Evolutionary conservation across 805 yeast genomes (phyloP).

Genomic region (Saturnispora quitensis): DNA sequence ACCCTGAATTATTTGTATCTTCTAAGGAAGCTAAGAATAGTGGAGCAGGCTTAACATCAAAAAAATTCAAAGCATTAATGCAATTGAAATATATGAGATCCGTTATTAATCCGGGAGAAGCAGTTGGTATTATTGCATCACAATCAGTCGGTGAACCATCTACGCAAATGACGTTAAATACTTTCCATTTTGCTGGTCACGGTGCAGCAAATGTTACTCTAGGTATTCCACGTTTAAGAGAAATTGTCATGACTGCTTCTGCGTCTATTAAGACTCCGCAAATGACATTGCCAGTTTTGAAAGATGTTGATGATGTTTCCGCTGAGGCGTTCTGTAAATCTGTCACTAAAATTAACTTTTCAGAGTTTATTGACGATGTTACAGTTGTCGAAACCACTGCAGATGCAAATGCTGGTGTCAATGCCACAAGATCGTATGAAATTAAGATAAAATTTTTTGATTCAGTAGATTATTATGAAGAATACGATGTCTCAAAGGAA

Average conservation of each 20-base stretch:
- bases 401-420: constrained; percentile 29
- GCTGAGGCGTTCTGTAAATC: constrained; percentile 93
- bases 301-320: constrained; percentile 71
- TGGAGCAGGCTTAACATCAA: constrained; percentile 46
- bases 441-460: constrained; percentile 71
- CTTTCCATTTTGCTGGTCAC: constrained; percentile 99
- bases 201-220: constrained; percentile 99
- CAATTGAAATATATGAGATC: constrained; percentile 98
- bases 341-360: constrained; percentile 71
- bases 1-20: constrained; percentile 47
- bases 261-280: constrained; percentile 96
- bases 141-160: constrained; percentile 99
- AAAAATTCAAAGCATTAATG: constrained; percentile 93
- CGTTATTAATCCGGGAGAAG: constrained; percentile 90
- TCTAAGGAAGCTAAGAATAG: constrained; percentile 37
- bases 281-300: constrained; percentile 82
- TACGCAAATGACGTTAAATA: constrained; percentile 94
- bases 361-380: constrained; percentile 83
- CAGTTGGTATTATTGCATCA: constrained; percentile 97
- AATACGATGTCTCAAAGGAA: constrained; percentile 78
- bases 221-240: constrained; percentile 99
- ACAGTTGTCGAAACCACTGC: constrained; percentile 85
- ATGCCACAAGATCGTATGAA: constrained; percentile 58
- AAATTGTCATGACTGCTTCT: constrained; percentile 98
- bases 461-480: constrained; percentile 66